Percentiles rank a stretch among this genome's conserved stretches.
These are phyloP conservation scores for Bryoerythrophyllum caledonicum DNA, from an alignment of 225 moss, liverwort and hornwort species.

Conservation along the genomic window DNA sequence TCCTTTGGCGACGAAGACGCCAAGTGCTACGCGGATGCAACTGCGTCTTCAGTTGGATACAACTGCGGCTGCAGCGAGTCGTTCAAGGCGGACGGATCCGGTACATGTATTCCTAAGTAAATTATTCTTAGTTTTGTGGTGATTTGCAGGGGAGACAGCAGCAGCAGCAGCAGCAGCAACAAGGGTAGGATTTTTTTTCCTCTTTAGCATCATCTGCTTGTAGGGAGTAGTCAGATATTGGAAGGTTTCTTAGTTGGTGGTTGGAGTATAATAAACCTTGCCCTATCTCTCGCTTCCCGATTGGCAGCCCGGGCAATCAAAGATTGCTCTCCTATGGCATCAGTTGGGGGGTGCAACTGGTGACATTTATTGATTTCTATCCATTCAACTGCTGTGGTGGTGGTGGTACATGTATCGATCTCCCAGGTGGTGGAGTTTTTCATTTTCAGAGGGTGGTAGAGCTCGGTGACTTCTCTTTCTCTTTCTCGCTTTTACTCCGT, in stretches of 20 bases:
- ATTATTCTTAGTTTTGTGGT: background rate
- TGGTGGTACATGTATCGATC: slow-evolving; percentile 13
- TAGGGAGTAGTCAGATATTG: slow-evolving; percentile 65
- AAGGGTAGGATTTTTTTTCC: slow-evolving; percentile 23
- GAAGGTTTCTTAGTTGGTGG: slow-evolving; percentile 45
- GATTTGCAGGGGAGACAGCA: slow-evolving; percentile 19
- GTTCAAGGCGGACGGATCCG: slow-evolving; percentile 41
- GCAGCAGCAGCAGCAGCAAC: background rate
- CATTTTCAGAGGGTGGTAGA: slow-evolving; percentile 9
- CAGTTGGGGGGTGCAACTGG: slow-evolving; percentile 38
- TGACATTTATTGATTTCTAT: slow-evolving; percentile 57
- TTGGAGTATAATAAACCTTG: slow-evolving; percentile 44
- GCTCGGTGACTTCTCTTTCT: slow-evolving; percentile 16
- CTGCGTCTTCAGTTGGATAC: slow-evolving; percentile 42
- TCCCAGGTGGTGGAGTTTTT: slow-evolving; percentile 28
- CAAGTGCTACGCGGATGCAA: too few species aligned
- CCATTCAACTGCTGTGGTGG: slow-evolving; percentile 43
- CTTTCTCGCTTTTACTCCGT: background rate
- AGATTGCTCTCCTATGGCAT: slow-evolving; percentile 55
- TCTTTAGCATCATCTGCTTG: slow-evolving; percentile 24
- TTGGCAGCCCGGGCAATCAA: slow-evolving; percentile 61
- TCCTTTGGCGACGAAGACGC: slow-evolving; percentile 31
- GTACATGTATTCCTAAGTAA: slow-evolving; percentile 45
- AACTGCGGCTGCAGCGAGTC: slow-evolving; percentile 42
- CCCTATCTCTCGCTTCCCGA: slow-evolving; percentile 60